Evolutionary conservation across 1,284 basidiomycete genomes (phyloP).

Genomic region (Marasmius sp.): DNA sequence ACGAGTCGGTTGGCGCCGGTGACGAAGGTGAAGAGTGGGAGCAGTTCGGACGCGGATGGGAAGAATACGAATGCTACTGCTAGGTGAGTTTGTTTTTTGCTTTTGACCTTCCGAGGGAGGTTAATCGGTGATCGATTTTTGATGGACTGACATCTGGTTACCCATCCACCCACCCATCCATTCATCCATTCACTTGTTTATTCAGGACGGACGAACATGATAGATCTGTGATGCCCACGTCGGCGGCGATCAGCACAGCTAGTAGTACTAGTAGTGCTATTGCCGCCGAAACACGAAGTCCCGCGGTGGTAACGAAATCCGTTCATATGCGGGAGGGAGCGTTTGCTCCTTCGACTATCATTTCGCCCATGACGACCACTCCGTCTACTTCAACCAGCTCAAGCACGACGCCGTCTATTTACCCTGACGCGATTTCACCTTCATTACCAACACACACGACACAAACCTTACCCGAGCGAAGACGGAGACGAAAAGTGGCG

Average conservation of each 20-base stretch:
- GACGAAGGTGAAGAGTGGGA: conserved; percentile 5
- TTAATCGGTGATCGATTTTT: neutral
- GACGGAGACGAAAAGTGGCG: neutral
- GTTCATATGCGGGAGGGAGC: conserved; percentile 14
- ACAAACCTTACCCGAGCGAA: neutral
- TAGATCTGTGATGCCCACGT: neutral
- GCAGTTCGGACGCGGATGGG: neutral
- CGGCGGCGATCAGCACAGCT: neutral
- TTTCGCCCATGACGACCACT: neutral
- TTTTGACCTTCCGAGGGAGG: neutral
- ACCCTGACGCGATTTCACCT: conserved; percentile 4
- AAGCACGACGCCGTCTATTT: conserved; percentile 5
- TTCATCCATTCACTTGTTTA: too few species aligned
- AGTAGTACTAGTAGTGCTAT: too few species aligned
- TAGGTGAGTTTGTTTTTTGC: conserved; percentile 3
- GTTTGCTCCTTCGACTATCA: conserved; percentile 9
- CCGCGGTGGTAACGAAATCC: neutral
- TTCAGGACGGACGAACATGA: neutral
- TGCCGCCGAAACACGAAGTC: neutral
- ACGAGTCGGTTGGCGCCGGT: conserved; percentile 25
- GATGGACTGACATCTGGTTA: too few species aligned
- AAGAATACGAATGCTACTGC: conserved; percentile 6
- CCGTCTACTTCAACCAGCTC: neutral
- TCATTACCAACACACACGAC: neutral
- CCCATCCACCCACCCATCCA: too few species aligned